These are phyloP conservation scores for Leccinum boreale DNA, from an alignment of 768 basidiomycete genomes.

Conservation along the genomic window DNA sequence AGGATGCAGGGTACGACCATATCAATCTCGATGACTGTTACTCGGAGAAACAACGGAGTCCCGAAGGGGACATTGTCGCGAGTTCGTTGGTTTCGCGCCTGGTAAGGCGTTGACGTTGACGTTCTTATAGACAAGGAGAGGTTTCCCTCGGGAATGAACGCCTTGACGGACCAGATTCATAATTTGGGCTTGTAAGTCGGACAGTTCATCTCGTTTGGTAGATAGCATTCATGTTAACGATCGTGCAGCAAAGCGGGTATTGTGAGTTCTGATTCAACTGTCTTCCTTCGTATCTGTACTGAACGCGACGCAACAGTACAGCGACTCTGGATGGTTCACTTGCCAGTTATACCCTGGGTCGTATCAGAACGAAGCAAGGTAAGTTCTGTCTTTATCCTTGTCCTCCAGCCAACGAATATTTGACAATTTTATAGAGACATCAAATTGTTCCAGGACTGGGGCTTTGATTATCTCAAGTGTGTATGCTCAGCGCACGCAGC, in stretches of 20 bases:
- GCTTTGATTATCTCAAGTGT: conserved; percentile 63
- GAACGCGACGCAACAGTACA: conserved; percentile 41
- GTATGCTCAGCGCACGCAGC: conserved; percentile 11
- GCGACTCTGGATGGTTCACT: conserved; percentile 68
- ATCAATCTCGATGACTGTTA: conserved; percentile 68
- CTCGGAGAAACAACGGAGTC: conserved; percentile 52
- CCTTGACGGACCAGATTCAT: conserved; percentile 54
- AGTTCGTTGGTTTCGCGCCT: conserved; percentile 29
- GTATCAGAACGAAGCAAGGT: conserved; percentile 59
- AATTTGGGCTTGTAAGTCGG: conserved; percentile 50
- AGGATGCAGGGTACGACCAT: conserved; percentile 58
- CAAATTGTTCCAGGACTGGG: conserved; percentile 61
- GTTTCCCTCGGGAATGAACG: conserved; percentile 59
- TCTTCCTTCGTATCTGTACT: neutral
- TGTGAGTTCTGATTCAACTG: conserved; percentile 35
- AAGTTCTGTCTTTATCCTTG: neutral
- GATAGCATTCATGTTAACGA: neutral
- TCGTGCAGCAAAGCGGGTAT: conserved; percentile 55
- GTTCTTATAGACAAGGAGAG: conserved; percentile 39
- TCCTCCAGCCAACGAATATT: neutral
- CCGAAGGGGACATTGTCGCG: conserved; percentile 53
- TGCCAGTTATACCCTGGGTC: conserved; percentile 65
- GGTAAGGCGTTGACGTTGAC: neutral
- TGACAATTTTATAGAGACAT: conserved; percentile 42
- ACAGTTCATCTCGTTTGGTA: neutral